phyloP scores from a whole-genome alignment of 441 rosid genomes.

The Jatropha multifida region DNA sequence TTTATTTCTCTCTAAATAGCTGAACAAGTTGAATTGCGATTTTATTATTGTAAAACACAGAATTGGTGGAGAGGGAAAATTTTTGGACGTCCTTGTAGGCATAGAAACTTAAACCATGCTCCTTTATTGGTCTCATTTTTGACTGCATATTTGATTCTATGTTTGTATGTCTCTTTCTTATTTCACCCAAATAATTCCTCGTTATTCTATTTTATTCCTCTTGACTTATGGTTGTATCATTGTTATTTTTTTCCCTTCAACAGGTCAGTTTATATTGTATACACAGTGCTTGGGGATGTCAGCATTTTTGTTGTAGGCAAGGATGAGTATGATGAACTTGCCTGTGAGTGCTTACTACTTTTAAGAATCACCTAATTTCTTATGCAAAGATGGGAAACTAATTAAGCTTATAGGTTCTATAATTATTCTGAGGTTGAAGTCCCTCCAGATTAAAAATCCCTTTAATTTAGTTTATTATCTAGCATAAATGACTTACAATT shows the following conservation, averaged over 20 bases:
- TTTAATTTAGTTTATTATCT: neutral
- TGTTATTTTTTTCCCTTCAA: constrained; percentile 7
- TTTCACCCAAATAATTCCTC: neutral
- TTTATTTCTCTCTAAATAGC: neutral
- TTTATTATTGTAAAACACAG: neutral
- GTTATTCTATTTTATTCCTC: neutral
- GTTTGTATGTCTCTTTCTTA: neutral
- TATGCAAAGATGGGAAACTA: neutral
- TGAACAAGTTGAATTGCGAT: neutral
- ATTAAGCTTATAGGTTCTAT: neutral
- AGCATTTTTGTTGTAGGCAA: constrained; percentile 88
- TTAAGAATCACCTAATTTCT: constrained; percentile 1
- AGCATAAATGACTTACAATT: neutral
- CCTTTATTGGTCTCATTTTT: neutral
- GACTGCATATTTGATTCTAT: neutral
- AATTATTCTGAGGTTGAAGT: neutral
- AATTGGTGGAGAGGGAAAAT: neutral
- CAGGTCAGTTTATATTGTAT: constrained; percentile 93
- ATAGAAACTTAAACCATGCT: neutral
- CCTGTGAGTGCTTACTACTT: constrained; percentile 51
- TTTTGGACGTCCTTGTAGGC: neutral
- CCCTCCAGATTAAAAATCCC: neutral
- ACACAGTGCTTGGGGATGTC: constrained; percentile 90
- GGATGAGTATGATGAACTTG: constrained; percentile 98
- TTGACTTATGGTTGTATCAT: neutral